phyloP scores from a whole-genome alignment of 805 yeast genomes.

The Spathaspora girioi region DNA sequence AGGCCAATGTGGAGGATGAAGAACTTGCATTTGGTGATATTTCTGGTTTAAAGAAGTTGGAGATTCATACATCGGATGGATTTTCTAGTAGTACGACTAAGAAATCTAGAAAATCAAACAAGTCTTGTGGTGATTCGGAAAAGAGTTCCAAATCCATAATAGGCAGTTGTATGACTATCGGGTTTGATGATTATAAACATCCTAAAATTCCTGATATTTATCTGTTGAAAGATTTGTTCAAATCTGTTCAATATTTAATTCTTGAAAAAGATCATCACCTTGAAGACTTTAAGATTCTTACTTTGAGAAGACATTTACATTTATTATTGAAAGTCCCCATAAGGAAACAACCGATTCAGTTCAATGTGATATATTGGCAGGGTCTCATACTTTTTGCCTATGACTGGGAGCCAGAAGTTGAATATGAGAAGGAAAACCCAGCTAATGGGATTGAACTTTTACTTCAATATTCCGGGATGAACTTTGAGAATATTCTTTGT shows the following conservation, averaged over 20 bases:
- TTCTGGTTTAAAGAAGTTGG: slow-evolving; percentile 7
- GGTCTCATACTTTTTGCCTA: slow-evolving; percentile 15
- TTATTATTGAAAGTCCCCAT: slow-evolving; percentile 18
- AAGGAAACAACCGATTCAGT: slow-evolving; percentile 9
- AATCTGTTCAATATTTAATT: slow-evolving; percentile 9
- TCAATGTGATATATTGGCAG: slow-evolving; percentile 16
- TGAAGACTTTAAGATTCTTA: slow-evolving; percentile 10
- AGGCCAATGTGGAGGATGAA: slow-evolving; percentile 47
- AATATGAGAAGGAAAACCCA: background rate
- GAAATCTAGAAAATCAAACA: background rate
- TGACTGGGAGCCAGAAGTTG: slow-evolving; percentile 14
- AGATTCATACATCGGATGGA: slow-evolving; percentile 5
- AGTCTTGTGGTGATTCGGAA: background rate
- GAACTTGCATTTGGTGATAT: slow-evolving; percentile 11
- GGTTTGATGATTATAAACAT: slow-evolving; percentile 11
- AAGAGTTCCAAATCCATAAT: slow-evolving; percentile 7
- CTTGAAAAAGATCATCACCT: slow-evolving; percentile 2
- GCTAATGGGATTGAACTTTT: slow-evolving; percentile 3
- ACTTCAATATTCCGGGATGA: slow-evolving; percentile 18
- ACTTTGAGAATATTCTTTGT: slow-evolving; percentile 16
- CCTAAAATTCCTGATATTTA: slow-evolving; percentile 11
- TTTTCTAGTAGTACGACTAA: slow-evolving; percentile 1
- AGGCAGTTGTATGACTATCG: slow-evolving; percentile 17
- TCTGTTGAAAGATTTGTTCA: slow-evolving; percentile 13
- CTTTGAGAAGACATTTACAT: slow-evolving; percentile 16